Evolutionary conservation across 1,139 yeast genomes (phyloP), one percentile per base, ranked within the genome.

Genomic region (Trichomonascaceae sp.): DNA sequence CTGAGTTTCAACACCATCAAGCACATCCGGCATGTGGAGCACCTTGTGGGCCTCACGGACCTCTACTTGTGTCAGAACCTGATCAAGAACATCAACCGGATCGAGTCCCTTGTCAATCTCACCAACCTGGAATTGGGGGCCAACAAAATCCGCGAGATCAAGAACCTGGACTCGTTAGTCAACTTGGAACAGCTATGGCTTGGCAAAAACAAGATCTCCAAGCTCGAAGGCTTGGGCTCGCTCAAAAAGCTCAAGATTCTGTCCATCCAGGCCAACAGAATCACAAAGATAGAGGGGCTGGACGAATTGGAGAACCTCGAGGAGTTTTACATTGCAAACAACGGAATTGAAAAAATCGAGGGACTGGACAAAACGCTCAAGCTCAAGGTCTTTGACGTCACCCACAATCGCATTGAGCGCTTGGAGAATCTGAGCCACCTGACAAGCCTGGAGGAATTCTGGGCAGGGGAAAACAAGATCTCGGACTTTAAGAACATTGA

Each of bases 41-140:
- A 71, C 3, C 62, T 87, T 45, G 62, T 60, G 1, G 64, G 76
- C 4, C 58, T 92, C 44, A 73, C 71, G 44, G 73, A 79, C 42
- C 54, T 92, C 30, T 92, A 74, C 52, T 73, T 89, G 56, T 94
- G 92, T 28, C 97, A 89, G 52, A 92, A 92, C 56, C 81, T 74
- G 51, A 84, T 92, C 32, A 59, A 69, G 18, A 76, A 70, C 38
- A 84, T 92, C 43, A 75, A 73, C 41, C 76, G 77, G 45, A 49
- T 92, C 34, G 74, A 69, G 9, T 64, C 67, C 1, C 63, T 87
- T 38, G 59, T 57, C 1, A 64, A 70, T n/a, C 56, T 89, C 45
- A 69, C 62, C 35, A 81, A 79, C 46, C 62, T 89, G 39, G 99
- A 92, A 54, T 63, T 92, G 28, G 99, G 98, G 6, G 98, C 97